Evolutionary conservation across 2,329 filamentous ascomycete genomes (phyloP).

Genomic region (Alternaria consortialis): DNA sequence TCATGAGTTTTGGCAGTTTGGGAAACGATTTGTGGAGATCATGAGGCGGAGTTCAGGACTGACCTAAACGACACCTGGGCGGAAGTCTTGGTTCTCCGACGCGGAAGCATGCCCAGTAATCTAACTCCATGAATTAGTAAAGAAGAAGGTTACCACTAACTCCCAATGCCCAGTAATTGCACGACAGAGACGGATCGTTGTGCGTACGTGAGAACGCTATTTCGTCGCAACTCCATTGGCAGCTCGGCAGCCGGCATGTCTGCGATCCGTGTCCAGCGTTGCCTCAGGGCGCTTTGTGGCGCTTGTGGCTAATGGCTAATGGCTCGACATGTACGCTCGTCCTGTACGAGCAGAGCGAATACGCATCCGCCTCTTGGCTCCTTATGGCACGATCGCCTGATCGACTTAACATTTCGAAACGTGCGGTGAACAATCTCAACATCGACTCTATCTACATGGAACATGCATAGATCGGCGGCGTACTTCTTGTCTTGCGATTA

Average conservation of each 20-base stretch:
- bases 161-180: not conserved
- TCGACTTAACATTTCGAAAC: not conserved
- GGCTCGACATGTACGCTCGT: not conserved
- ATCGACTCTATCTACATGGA: not conserved
- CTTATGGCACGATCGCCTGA: slow-evolving; percentile 2
- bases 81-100: slow-evolving; percentile 5
- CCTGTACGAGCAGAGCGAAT: not conserved
- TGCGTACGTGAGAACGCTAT: not conserved
- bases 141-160: not conserved
- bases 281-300: slow-evolving; percentile 4
- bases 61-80: slow-evolving; percentile 6
- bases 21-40: slow-evolving; percentile 10
- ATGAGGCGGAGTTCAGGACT: slow-evolving; percentile 25
- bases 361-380: slow-evolving; percentile 6
- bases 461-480: slow-evolving; percentile 1
- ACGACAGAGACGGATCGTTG: not conserved
- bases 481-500: not conserved
- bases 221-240: not conserved
- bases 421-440: not conserved
- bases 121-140: slow-evolving; percentile 14
- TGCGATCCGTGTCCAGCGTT: slow-evolving; percentile 3
- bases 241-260: slow-evolving; percentile 4
- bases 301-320: slow-evolving; percentile 1
- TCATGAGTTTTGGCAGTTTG: slow-evolving; percentile 5
- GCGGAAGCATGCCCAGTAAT: slow-evolving; percentile 8